Base-by-base conservation (phyloP, 345 rosid species). In the Bruguiera gymnorhiza region DNA sequence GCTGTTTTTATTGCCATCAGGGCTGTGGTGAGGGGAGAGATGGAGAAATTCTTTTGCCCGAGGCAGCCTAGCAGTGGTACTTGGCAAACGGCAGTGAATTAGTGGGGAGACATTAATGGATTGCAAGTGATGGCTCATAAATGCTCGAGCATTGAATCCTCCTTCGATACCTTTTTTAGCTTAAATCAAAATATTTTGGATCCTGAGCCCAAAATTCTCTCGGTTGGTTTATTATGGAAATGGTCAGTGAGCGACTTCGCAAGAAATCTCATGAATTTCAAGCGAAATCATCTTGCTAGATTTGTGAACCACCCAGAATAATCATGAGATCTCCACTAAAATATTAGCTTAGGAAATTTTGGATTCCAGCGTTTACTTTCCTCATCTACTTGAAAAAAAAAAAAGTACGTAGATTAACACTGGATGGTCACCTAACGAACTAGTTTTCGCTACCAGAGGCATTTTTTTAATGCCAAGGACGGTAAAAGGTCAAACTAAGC, bases 91-190 rank as follows among this genome's bases (percentile, higher is more conserved):
- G 26, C 31, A 24, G 60, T 56, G 57, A 59, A 58, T 75, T 32
- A 71, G 78, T 71, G 67, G 58, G 21, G 24, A 31, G 80, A 72
- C 50, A 83, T 80, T 86, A 68, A 84, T 84, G 78, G 83, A 67
- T 13, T 70, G 83, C 85, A 82, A 83, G 93, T 81, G 87, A 88
- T 62, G 79, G 48, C 70, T 72, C 86, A 76, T 88, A 77, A 88
- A 86, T 88, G 90, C 83, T 64, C 11, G 36, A 34, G 57, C 57
- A 36, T 69, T 75, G 10, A 50, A 52, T 60, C 67, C 46, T 37
- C 70, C 64, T 68, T 51, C 24, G 21, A 6, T 68, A 48, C 2
- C 30, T 13, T 53, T 26, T 20, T 27, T 27, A 27, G 11, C 43
- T 46, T 54, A 26, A 70, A 60, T 37, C 79, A 46, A 55, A 29